Percentiles rank a stretch among this genome's conserved stretches.
These are phyloP conservation scores for Copromyces sp. DNA, from an alignment of 495 filamentous ascomycete species.

Conservation along the genomic window DNA sequence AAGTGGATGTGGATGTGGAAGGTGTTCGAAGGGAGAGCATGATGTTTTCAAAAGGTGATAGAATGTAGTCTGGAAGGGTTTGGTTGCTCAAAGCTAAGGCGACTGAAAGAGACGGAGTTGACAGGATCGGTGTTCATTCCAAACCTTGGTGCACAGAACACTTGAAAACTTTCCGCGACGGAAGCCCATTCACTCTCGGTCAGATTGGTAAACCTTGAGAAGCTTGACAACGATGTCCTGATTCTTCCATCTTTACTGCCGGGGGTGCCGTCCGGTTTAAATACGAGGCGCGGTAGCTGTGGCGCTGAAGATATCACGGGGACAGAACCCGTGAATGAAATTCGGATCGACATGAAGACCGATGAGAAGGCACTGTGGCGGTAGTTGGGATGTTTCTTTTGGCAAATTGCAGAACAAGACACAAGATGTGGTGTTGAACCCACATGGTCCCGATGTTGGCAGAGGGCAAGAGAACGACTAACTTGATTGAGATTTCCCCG, in stretches of 20 bases:
- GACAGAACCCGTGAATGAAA: background rate
- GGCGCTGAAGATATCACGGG: background rate
- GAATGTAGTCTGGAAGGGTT: too few relatives aligned
- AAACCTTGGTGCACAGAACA: background rate
- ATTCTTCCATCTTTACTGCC: background rate
- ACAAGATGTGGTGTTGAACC: background rate
- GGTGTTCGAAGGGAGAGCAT: too few relatives aligned
- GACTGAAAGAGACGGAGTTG: background rate
- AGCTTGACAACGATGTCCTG: background rate
- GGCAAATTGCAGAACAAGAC: background rate
- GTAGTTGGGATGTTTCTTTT: background rate
- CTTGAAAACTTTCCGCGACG: background rate
- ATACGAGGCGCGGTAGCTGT: background rate
- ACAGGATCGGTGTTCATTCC: background rate
- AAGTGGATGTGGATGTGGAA: too few relatives aligned
- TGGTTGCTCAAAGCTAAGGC: too few relatives aligned
- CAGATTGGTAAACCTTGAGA: background rate
- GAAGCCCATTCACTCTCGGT: background rate
- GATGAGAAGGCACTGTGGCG: background rate
- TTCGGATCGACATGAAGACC: background rate
- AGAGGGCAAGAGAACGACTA: background rate
- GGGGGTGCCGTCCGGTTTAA: background rate
- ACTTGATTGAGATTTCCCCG: background rate
- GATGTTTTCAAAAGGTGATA: too few relatives aligned
- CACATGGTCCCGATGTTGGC: rapidly evolving